Base-by-base conservation (phyloP, 2,329 filamentous ascomycete genomes). In the Penicillium paneum region DNA sequence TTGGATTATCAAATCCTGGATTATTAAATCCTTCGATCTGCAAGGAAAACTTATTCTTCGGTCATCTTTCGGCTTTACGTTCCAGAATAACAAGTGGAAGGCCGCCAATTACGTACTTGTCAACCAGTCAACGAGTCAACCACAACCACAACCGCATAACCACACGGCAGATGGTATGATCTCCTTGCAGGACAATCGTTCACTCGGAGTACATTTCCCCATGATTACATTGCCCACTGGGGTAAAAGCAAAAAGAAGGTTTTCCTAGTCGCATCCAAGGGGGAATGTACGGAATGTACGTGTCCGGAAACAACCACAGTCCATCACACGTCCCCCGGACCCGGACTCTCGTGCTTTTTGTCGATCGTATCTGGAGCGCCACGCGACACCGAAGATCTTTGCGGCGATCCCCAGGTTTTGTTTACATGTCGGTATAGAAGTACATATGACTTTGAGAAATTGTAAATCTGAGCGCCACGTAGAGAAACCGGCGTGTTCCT, bases 281-380 rank as follows among this genome's bases (percentile, higher is more conserved):
- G 57, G 55, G 58, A 19, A 55, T 41, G 31, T 24, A 24, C 12
- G 31, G 31, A 12, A 32, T 28, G 28, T 29, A 32, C 47, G 17
- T 49, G 17, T 54, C 60, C 61, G 61, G 50, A 63, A 63, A 59
- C 57, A 49, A 61, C 54, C 41, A 58, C 17, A 49, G 19, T 21
- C 8, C 26, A 39, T 29, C 13, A 10, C 26, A 47, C 49, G 10
- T 38, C 32, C 29, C 49, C 49, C 43, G 34, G 39, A 40, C 52
- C 28, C 41, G 36, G 28, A 28, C 21, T 24, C 21, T 24, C 21
- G 21, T 24, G 21, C 21, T 24, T 24, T 24, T 24, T 24, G 60
- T 62, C 56, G 56, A 56, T 60, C 55, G 46, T n/a, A 54, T 54
- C 40, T 41, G 11, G 48, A 42, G 39, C 49, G 55, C 62, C 62